Evolutionary conservation across 2,329 filamentous ascomycete genomes (phyloP).

Genomic region (Teratosphaeria destructans): DNA sequence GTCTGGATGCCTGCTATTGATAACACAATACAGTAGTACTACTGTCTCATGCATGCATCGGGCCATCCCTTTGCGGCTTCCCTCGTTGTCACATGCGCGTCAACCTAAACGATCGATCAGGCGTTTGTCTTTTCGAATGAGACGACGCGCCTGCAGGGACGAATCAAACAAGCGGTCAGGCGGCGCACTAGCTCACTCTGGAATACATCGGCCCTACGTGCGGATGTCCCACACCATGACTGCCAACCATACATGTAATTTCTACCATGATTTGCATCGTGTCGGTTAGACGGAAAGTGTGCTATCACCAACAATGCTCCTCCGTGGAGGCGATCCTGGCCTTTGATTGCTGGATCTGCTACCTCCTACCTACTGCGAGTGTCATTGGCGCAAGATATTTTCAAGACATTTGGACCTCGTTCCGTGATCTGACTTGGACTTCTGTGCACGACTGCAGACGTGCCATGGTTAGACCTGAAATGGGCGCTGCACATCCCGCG

Average conservation of each 20-base stretch:
- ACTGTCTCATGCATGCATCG: background rate
- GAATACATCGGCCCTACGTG: background rate
- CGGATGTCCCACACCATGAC: background rate
- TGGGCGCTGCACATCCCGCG: background rate
- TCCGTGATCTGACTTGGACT: background rate
- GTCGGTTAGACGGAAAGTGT: background rate
- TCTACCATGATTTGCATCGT: background rate
- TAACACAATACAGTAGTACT: background rate
- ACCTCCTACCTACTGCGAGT: background rate
- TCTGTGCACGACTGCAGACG: background rate
- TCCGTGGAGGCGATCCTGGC: background rate
- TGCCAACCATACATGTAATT: background rate
- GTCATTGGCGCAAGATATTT: background rate
- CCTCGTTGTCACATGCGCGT: background rate
- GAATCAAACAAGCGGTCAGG: background rate
- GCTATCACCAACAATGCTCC: background rate
- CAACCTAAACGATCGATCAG: background rate
- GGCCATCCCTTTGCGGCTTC: background rate
- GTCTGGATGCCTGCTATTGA: background rate
- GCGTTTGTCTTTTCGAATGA: background rate
- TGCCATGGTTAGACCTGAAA: background rate
- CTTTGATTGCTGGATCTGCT: background rate
- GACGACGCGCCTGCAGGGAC: background rate
- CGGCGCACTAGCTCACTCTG: background rate
- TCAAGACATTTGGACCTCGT: background rate